Percentiles rank a stretch among this genome's conserved stretches.
These are phyloP conservation scores for Ramalina peruviana DNA, from an alignment of 495 filamentous ascomycete species.

Conservation along the genomic window DNA sequence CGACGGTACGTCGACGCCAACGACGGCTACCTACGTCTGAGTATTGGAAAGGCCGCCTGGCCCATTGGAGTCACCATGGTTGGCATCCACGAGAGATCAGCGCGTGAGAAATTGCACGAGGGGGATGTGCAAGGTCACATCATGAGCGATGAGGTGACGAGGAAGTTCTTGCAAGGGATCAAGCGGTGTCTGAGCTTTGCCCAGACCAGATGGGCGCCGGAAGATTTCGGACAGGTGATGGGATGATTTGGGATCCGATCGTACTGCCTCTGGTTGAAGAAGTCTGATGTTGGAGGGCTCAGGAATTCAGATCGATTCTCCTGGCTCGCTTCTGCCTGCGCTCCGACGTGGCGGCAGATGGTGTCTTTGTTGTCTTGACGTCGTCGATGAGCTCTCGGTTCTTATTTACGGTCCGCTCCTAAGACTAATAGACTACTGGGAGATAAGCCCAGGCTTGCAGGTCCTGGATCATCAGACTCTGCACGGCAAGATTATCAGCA, in stretches of 20 bases:
- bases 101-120: conserved; percentile 87
- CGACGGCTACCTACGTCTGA: conserved; percentile 80
- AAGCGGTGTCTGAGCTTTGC: conserved; percentile 95
- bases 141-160: conserved; percentile 86
- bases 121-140: conserved; percentile 78
- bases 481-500: no score
- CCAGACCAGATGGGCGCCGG: conserved; percentile 89
- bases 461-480: no score
- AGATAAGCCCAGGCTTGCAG: no score
- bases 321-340: neutral
- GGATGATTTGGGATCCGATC: conserved; percentile 39
- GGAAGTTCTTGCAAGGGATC: conserved; percentile 95
- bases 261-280: neutral
- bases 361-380: neutral
- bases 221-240: conserved; percentile 90
- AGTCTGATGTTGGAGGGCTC: neutral
- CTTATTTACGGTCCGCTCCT: neutral
- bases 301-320: neutral
- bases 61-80: conserved; percentile 99
- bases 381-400: neutral
- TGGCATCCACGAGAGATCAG: conserved; percentile 93
- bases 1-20: conserved; percentile 90
- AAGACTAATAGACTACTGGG: neutral
- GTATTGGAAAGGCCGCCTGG: conserved; percentile 98
- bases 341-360: neutral